Evolutionary conservation across 2,329 filamentous ascomycete genomes (phyloP), one percentile per base, ranked within the genome.

Genomic region (Monosporascus sp.): DNA sequence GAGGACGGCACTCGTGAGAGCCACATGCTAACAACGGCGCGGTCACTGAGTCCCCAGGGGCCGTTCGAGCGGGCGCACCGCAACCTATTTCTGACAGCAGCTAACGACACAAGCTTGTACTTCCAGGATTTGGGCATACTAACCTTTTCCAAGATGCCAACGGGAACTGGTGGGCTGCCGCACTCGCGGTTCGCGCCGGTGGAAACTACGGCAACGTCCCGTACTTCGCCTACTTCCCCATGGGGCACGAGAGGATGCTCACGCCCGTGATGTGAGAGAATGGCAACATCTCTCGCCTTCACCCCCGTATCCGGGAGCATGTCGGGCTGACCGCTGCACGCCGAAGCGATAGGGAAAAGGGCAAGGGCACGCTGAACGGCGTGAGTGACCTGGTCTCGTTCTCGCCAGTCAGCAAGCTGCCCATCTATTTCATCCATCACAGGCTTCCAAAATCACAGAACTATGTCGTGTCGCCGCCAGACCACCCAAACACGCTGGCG

Each of bases 1-100:
- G 72, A 75, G 51, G 72, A 72, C 0, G 71, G 72, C 6, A 72
- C 70, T 6, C 57, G 59, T 46, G 62, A 60, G 18, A 57, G 60
- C 11, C 68, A 70, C 48, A 63, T 63, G 50, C 57, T 64, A 37
- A 65, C 61, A 14, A 61, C 65, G 50, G 67, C 65, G 6, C 61
- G 63, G 15, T 61, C 63, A 6, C 54, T 38, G n/a, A 47, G 56
- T 22, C 54, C 68, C n/a, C 64, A 46, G 53, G 68, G 65, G 6
- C 68, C 67, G 2, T 70, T 65, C 49, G 63, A 68, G 52, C 51
- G 54, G 3, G 43, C 39, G 17, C 48, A 37, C 22, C 7, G 6
- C 48, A 70, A 70, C 50, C 68, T 67, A 1, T 52, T 71, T 15
- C 55, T 70, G 17, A 66, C 63, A 2, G 61, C 45, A 35, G 46